Conservation (phyloP, 768 basidiomycete genomes). For the Kwoniella newhampshirensis region DNA sequence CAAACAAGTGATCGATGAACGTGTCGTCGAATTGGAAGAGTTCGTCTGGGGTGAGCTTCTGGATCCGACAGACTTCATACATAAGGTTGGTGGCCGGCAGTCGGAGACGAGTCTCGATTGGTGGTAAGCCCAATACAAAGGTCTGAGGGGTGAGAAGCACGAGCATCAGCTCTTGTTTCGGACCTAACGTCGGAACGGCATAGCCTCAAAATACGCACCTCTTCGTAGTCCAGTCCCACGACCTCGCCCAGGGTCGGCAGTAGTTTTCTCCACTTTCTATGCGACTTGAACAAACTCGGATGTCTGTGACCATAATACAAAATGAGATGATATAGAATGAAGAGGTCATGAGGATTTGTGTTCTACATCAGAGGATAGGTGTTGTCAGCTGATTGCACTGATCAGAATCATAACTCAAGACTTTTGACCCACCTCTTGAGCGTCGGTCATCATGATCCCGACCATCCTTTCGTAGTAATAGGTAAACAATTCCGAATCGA, state of each 20-base stretch:
- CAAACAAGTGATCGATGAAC: slow-evolving; percentile 86
- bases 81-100: slow-evolving; percentile 70
- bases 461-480: slow-evolving; percentile 93
- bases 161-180: no score
- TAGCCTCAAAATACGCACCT: slow-evolving; percentile 59
- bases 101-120: slow-evolving; percentile 81
- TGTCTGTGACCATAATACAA: slow-evolving; percentile 71
- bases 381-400: slow-evolving; percentile 6
- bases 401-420: neutral
- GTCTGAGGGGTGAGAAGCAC: slow-evolving; percentile 4
- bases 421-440: slow-evolving; percentile 61
- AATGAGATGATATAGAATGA: slow-evolving; percentile 76
- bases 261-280: slow-evolving; percentile 78
- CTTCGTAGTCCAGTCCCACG: slow-evolving; percentile 58
- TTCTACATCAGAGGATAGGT: slow-evolving; percentile 59
- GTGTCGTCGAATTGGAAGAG: slow-evolving; percentile 80
- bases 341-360: slow-evolving; percentile 79
- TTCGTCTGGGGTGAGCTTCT: slow-evolving; percentile 74
- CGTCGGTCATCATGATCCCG: slow-evolving; percentile 70
- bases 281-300: slow-evolving; percentile 69
- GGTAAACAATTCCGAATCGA: slow-evolving; percentile 80
- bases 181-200: neutral
- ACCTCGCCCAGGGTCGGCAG: slow-evolving; percentile 77
- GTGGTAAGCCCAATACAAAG: slow-evolving; percentile 52
- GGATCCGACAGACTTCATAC: slow-evolving; percentile 91